phyloP scores from a whole-genome alignment of 352 stramenopile species.

The Phytophthora palmivora region DNA sequence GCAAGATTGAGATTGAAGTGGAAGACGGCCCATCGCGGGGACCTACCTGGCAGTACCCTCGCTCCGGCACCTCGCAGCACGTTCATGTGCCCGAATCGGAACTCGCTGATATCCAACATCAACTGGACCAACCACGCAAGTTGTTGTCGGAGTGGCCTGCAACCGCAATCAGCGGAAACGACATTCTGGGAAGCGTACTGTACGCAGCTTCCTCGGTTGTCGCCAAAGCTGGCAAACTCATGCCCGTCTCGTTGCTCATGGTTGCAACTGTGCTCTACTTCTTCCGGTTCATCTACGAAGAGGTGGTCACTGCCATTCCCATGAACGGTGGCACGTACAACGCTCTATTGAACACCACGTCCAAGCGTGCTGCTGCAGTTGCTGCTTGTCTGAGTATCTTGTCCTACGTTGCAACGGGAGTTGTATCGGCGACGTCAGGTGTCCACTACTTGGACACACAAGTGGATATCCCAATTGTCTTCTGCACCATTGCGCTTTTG shows the following conservation, averaged over 20 bases:
- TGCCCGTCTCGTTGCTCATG: conserved; percentile 74
- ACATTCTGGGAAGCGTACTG: conserved; percentile 86
- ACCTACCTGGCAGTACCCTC: conserved; percentile 44
- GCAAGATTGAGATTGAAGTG: conserved; percentile 52
- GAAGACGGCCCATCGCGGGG: conserved; percentile 26
- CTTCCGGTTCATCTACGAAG: conserved; percentile 85
- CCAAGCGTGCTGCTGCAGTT: conserved; percentile 79
- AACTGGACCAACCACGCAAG: conserved; percentile 29
- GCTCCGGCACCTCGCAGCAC: conserved; percentile 36
- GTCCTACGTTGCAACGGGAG: conserved; percentile 91
- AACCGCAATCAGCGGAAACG: conserved; percentile 90
- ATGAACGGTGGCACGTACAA: conserved; percentile 92
- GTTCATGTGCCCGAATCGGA: conserved; percentile 35
- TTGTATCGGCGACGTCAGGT: conserved; percentile 61
- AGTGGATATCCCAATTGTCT: conserved; percentile 51
- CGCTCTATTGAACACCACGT: conserved; percentile 88
- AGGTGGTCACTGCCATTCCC: conserved; percentile 86
- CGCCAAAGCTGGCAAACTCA: conserved; percentile 72
- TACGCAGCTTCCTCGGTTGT: conserved; percentile 56
- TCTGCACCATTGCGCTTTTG: conserved; percentile 52
- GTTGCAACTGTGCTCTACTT: conserved; percentile 66
- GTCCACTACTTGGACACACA: conserved; percentile 80
- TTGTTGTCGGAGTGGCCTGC: conserved; percentile 71
- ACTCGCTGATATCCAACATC: conserved; percentile 34
- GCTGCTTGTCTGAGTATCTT: conserved; percentile 84